These are phyloP conservation scores for Hypoxylon sp. DNA, from an alignment of 2,329 filamentous ascomycete species.

Conservation along the genomic window DNA sequence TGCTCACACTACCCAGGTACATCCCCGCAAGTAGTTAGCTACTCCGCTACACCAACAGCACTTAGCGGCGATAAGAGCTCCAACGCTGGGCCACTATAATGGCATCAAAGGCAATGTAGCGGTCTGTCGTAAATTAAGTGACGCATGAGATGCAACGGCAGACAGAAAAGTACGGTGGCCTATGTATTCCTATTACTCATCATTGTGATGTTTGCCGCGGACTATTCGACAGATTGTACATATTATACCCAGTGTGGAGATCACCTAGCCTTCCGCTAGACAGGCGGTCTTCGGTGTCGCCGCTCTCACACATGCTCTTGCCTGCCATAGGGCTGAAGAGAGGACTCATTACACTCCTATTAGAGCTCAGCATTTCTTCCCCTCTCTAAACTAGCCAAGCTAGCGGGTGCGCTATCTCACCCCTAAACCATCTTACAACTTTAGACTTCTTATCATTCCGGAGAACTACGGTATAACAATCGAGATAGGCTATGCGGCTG, in stretches of 20 bases:
- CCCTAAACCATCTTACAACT: constrained; percentile 16
- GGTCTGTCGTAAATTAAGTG: constrained; percentile 46
- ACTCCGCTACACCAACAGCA: neutral
- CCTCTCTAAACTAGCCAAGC: constrained; percentile 28
- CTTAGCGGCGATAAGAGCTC: constrained; percentile 30
- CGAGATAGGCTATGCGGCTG: constrained; percentile 35
- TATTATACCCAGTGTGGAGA: constrained; percentile 23
- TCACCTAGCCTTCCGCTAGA: constrained; percentile 23
- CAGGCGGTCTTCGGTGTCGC: constrained; percentile 43
- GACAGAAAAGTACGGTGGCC: constrained; percentile 17
- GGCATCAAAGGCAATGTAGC: constrained; percentile 34
- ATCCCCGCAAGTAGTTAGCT: constrained; percentile 28
- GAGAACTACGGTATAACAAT: constrained; percentile 23
- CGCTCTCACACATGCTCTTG: constrained; percentile 31
- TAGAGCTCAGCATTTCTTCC: constrained; percentile 26
- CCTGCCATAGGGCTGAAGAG: constrained; percentile 44
- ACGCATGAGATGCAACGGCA: constrained; percentile 37
- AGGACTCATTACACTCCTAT: constrained; percentile 29
- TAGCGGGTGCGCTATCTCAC: constrained; percentile 28
- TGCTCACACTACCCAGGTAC: neutral
- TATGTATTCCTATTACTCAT: constrained; percentile 31
- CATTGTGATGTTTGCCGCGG: constrained; percentile 18
- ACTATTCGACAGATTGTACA: constrained; percentile 10
- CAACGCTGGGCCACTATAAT: constrained; percentile 8
- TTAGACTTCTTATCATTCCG: constrained; percentile 15